Evolutionary conservation across 1,284 basidiomycete genomes (phyloP).

Genomic region (Vanrija sp.): DNA sequence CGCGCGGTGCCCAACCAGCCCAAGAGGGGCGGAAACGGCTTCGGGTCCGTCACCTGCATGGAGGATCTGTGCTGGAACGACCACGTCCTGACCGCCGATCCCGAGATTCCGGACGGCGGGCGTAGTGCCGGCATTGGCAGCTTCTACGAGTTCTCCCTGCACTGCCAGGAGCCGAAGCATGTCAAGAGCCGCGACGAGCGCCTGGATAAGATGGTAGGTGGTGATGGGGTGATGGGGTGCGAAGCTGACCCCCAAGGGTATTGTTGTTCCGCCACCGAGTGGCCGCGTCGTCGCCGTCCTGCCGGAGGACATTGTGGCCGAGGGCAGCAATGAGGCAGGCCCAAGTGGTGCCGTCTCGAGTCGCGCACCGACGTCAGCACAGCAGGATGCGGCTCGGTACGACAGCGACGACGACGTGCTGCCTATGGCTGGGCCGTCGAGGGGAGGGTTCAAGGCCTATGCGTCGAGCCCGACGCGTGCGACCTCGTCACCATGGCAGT

Average conservation of each 20-base stretch:
- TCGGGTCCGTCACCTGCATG: slow-evolving; percentile 41
- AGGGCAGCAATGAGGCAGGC: too few species aligned
- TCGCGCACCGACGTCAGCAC: too few species aligned
- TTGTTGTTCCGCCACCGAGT: background rate
- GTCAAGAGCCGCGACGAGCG: slow-evolving; percentile 7
- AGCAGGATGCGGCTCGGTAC: too few species aligned
- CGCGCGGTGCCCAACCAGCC: slow-evolving; percentile 12
- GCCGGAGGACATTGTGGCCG: background rate
- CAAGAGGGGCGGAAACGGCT: slow-evolving; percentile 32
- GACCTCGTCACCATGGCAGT: too few species aligned
- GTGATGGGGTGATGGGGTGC: background rate
- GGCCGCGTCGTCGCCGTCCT: background rate
- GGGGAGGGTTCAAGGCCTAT: too few species aligned
- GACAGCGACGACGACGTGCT: too few species aligned
- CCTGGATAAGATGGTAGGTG: slow-evolving; percentile 6
- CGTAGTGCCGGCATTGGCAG: slow-evolving; percentile 32
- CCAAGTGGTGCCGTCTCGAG: too few species aligned
- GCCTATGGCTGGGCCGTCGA: too few species aligned
- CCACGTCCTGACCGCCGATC: slow-evolving; percentile 32
- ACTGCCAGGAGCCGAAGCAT: slow-evolving; percentile 2
- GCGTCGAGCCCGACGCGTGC: too few species aligned
- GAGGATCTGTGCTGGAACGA: slow-evolving; percentile 43
- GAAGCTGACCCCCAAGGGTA: background rate
- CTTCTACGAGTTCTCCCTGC: slow-evolving; percentile 29
- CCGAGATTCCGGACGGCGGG: slow-evolving; percentile 25